A percentile compares a stretch with the other conserved stretches of the same genome.
phyloP scores from a whole-genome alignment of 2,329 filamentous ascomycete genomes.

The Hypoxylon sp. region DNA sequence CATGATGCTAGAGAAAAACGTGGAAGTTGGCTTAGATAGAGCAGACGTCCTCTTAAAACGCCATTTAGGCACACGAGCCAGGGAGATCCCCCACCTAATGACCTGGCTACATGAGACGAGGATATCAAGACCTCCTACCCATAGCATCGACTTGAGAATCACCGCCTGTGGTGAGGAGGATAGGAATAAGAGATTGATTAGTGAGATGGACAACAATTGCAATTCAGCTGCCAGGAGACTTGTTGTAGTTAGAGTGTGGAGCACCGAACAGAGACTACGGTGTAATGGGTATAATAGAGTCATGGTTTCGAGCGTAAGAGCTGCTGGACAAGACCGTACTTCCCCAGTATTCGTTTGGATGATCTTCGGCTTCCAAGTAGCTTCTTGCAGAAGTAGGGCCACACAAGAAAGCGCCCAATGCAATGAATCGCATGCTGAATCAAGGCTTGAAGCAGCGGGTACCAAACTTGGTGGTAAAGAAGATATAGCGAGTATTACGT shows the following conservation, averaged over 20 bases:
- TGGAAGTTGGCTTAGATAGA: conserved; percentile 55
- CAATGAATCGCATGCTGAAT: conserved; percentile 72
- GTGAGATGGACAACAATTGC: conserved; percentile 84
- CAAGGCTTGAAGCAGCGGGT: conserved; percentile 71
- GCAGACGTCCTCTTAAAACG: conserved; percentile 76
- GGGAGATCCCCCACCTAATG: conserved; percentile 84
- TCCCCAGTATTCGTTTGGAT: conserved; percentile 48
- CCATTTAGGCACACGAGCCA: conserved; percentile 93
- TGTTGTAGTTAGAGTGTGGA: conserved; percentile 88
- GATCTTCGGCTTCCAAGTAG: conserved; percentile 55
- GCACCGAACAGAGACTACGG: conserved; percentile 78
- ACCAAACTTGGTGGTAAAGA: conserved; percentile 81
- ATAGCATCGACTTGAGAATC: conserved; percentile 88
- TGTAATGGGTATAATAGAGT: conserved; percentile 86
- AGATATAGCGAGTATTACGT: conserved; percentile 84
- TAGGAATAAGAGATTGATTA: conserved; percentile 86
- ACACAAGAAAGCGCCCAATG: conserved; percentile 85
- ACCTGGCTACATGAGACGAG: conserved; percentile 81
- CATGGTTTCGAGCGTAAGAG: conserved; percentile 69
- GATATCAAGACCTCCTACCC: conserved; percentile 83
- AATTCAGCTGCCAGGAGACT: conserved; percentile 90
- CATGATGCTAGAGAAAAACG: conserved; percentile 59
- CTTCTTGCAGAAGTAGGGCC: conserved; percentile 71
- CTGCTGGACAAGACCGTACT: conserved; percentile 19
- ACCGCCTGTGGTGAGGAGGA: conserved; percentile 85